phyloP scores from a whole-genome alignment of 1,284 basidiomycete species.

The Thelephora terrestris region DNA sequence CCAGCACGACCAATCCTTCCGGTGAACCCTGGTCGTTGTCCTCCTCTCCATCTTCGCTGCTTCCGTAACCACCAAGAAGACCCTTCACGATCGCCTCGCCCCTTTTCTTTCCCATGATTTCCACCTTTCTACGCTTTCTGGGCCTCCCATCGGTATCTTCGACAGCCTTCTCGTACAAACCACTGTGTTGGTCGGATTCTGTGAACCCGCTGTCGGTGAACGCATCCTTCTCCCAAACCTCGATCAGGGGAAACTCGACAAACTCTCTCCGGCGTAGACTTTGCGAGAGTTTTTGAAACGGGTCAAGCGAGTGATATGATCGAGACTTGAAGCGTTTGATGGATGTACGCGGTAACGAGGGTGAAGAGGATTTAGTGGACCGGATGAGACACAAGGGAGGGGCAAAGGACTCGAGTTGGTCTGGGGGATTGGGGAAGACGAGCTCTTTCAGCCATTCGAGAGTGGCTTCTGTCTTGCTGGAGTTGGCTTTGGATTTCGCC shows the following conservation, averaged over 20 bases:
- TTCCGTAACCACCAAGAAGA: constrained; percentile 59
- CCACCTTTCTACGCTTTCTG: constrained; percentile 43
- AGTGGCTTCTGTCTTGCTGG: constrained; percentile 3
- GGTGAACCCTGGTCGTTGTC: constrained; percentile 21
- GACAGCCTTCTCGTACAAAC: constrained; percentile 18
- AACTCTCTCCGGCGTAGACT: constrained; percentile 54
- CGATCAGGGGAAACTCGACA: constrained; percentile 74
- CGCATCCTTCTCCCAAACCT: constrained; percentile 50
- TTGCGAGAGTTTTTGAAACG: constrained; percentile 32
- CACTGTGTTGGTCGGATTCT: constrained; percentile 39
- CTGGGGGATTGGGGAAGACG: constrained; percentile 41
- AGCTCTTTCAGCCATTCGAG: constrained; percentile 40
- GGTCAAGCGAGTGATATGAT: constrained; percentile 49
- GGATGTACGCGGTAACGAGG: constrained; percentile 18
- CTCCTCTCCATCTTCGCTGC: constrained; percentile 38
- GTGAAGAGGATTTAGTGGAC: constrained; percentile 22
- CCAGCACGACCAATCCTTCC: constrained; percentile 37
- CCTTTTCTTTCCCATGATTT: constrained; percentile 23
- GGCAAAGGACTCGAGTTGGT: constrained; percentile 37
- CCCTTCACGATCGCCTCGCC: constrained; percentile 46
- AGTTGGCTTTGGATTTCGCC: constrained; percentile 26
- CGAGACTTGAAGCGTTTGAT: constrained; percentile 16
- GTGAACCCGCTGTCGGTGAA: constrained; percentile 42
- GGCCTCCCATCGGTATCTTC: constrained; percentile 27
- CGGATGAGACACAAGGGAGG: constrained; percentile 52